Evolutionary conservation across 805 yeast genomes (phyloP).

Genomic region (Lachancea meyersii): DNA sequence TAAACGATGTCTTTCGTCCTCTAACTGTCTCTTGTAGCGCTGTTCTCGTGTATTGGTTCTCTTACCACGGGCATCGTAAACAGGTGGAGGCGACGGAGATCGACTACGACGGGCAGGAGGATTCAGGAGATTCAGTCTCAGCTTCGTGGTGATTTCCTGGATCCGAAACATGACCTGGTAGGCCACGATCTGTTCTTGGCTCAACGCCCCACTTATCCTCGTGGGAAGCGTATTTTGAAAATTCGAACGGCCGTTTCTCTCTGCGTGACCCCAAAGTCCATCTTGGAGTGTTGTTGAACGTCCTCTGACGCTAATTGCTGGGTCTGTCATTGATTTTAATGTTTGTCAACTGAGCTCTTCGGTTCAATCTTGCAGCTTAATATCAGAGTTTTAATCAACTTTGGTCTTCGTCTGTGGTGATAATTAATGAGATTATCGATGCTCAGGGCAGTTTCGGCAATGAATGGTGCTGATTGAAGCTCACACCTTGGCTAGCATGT

Average conservation of each 20-base stretch:
- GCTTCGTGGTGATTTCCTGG: slow-evolving; percentile 65
- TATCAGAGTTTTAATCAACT: not conserved
- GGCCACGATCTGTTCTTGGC: slow-evolving; percentile 75
- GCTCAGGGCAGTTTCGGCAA: not conserved
- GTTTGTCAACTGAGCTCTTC: not conserved
- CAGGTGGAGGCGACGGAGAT: slow-evolving; percentile 90
- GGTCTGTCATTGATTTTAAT: not conserved
- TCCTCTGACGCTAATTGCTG: slow-evolving; percentile 3
- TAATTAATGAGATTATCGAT: not conserved
- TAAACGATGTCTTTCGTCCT: slow-evolving; percentile 71
- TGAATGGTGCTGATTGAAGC: not conserved
- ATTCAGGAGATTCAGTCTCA: slow-evolving; percentile 44
- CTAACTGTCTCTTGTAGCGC: slow-evolving; percentile 54
- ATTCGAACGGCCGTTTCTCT: slow-evolving; percentile 9
- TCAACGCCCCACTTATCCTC: slow-evolving; percentile 41
- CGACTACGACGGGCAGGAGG: slow-evolving; percentile 45
- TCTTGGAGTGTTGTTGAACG: slow-evolving; percentile 5
- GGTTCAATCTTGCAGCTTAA: not conserved
- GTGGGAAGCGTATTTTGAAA: slow-evolving; percentile 33
- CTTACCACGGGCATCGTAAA: slow-evolving; percentile 75
- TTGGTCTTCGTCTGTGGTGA: not conserved
- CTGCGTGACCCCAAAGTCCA: slow-evolving; percentile 14
- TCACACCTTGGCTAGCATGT: slow-evolving; percentile 68
- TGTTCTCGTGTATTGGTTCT: slow-evolving; percentile 80
- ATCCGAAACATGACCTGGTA: slow-evolving; percentile 66